Base-by-base conservation (phyloP, 495 filamentous ascomycete genomes). In the Sabuloglossum arenarium region DNA sequence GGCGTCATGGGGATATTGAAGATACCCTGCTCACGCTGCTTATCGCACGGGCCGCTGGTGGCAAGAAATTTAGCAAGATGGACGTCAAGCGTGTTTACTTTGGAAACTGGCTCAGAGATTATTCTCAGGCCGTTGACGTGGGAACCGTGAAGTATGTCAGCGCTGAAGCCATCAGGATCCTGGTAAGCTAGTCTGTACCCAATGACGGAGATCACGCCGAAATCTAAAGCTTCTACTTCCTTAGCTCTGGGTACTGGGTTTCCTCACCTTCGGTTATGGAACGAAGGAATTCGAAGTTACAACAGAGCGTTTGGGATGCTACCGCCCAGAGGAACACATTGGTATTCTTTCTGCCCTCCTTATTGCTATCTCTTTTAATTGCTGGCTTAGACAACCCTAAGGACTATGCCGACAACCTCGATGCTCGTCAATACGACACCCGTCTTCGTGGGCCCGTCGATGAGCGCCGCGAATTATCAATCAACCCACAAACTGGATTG, bases 1-100 rank as follows among this genome's bases (percentile, higher is more conserved):
- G 86, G 85, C 86, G 88, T 49, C 88, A 95, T 80, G 88, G 88
- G 58, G 90, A 97, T 67, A 91, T 95, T 64, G 88, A 94, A 75
- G 88, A 95, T 73, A 78, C 82, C 30, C 75, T 94, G 21, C 77
- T 94, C 56, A 77, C 71, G 49, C 69, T 94, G 28, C 64, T 81
- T 55, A 82, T 91, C 75, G 80, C 86, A n/a, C 74, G 76, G 53
- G 79, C 77, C 55, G 79, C 81, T 39, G 84, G 86, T 58, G 84
- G 84, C 61, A 83, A 85, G 72, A 90, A 86, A 61, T 95, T 95
- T 65, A 75, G 77, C 70, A 89, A 88, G 69, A 75, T 94, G 61
- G 85, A 83, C 68, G 84, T 94, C 58, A 85, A 87, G 58, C 80
- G 86, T 34, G 83, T 70, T 30, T 80, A 84, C 61, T 94, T 95